These are phyloP conservation scores for Posidonia oceanica DNA, from an alignment of 116 monocot species.

Conservation along the genomic window DNA sequence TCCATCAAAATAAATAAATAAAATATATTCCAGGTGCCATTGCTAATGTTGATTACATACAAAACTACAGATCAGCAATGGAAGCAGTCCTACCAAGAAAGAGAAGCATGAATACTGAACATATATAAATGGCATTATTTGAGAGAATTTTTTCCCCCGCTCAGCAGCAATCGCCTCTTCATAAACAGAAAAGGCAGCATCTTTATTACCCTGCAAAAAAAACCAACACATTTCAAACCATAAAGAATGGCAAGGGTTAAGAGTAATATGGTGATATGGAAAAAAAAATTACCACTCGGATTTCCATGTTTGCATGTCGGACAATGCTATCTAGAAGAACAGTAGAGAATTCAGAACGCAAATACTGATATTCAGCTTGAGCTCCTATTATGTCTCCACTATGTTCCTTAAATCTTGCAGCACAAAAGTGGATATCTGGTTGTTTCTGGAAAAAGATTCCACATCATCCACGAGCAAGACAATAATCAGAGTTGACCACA, in stretches of 20 bases:
- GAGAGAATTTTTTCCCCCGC: conserved; percentile 64
- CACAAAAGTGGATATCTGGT: conserved; percentile 91
- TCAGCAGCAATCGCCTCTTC: conserved; percentile 80
- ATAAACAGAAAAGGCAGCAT: conserved; percentile 67
- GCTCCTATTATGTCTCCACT: conserved; percentile 78
- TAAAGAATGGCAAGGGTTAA: background rate
- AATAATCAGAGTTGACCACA: background rate
- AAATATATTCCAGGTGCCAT: too few relatives aligned
- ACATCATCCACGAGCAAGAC: background rate
- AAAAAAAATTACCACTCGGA: conserved; percentile 48
- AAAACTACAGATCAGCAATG: background rate
- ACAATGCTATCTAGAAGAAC: conserved; percentile 67
- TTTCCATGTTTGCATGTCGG: conserved; percentile 91
- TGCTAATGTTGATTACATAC: too few relatives aligned
- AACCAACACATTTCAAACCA: background rate
- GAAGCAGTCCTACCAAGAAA: conserved; percentile 39
- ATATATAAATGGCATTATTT: conserved; percentile 61
- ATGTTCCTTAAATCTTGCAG: conserved; percentile 88
- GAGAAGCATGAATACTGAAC: conserved; percentile 75
- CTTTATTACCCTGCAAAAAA: conserved; percentile 58
- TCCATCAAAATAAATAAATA: too few relatives aligned
- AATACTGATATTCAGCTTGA: conserved; percentile 61
- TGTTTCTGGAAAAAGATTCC: conserved; percentile 57
- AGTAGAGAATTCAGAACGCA: conserved; percentile 67
- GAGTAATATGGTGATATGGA: background rate